Base-by-base conservation (phyloP, 2,329 filamentous ascomycete species). In the Verticillium alfalfae region DNA sequence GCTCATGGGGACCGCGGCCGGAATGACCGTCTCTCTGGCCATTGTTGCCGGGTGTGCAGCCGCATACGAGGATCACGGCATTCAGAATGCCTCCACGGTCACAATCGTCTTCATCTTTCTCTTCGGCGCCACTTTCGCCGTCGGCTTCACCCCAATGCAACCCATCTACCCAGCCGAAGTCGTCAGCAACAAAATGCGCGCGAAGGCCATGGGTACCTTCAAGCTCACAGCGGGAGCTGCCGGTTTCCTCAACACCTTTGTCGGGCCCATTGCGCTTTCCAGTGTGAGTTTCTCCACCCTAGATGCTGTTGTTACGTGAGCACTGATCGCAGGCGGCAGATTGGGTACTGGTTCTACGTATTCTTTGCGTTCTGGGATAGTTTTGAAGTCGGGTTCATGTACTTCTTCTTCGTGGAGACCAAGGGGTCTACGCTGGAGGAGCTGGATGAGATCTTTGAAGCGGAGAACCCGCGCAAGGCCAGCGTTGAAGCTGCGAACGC, bases 391-490 rank as follows among this genome's bases (percentile, higher is more conserved):
- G 74, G 70, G 68, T 83, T 84, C 70, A 79, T 86, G 64, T 86
- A 83, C 73, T 82, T 79, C 70, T 78, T 79, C 75, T 80, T 79
- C 69, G 75, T 88, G 66, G 86, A 90, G 75, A 89, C 86, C 41
- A 81, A 80, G 66, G 85, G 86, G 36, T 83, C 84, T 2, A 88
- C 86, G 22, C 84, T 89, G 39, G 86, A 89, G 74, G 86, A 89
- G 73, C 80, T 89, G 57, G 85, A 84, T 70, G 85, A 84, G 75
- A 81, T 89, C 73, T 88, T 89, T 72, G 86, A 89, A 13, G 36
- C 36, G 36, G 36, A 9, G 36, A 37, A 37, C 13, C 36, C 36
- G 2, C 36, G 36, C 36, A 37, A 37, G 36, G 36, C 36, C 36
- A 37, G 36, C 36, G 36, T 37, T 37, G 36, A 37, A 37, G 36